phyloP scores from a whole-genome alignment of 2,329 filamentous ascomycete genomes.

The Rhynchosporium secalis region DNA sequence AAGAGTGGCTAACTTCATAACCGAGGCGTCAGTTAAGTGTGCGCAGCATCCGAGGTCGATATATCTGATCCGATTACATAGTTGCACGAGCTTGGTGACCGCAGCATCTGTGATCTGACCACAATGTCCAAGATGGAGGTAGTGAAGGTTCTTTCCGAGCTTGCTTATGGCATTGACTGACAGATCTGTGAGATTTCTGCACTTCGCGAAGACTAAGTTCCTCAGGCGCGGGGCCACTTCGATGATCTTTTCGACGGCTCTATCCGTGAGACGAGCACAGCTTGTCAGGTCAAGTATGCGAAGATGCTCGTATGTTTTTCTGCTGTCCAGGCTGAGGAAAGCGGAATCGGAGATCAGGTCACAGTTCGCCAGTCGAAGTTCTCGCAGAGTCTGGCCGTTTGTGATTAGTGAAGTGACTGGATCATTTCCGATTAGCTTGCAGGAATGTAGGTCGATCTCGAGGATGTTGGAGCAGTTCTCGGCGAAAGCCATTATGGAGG shows the following conservation, averaged over 20 bases:
- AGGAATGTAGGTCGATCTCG: slow-evolving; percentile 92
- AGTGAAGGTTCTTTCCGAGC: slow-evolving; percentile 94
- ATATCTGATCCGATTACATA: slow-evolving; percentile 92
- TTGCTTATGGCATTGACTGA: slow-evolving; percentile 84
- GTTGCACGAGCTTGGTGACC: slow-evolving; percentile 78
- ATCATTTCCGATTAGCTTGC: slow-evolving; percentile 75
- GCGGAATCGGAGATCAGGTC: slow-evolving; percentile 82
- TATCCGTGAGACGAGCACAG: slow-evolving; percentile 80
- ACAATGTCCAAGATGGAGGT: slow-evolving; percentile 94
- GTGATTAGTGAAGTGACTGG: slow-evolving; percentile 80
- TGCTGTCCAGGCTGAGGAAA: slow-evolving; percentile 73
- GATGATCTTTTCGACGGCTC: slow-evolving; percentile 85
- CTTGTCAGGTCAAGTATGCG: slow-evolving; percentile 93
- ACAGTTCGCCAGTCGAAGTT: slow-evolving; percentile 85
- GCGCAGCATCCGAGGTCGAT: slow-evolving; percentile 97
- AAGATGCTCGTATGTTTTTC: slow-evolving; percentile 77
- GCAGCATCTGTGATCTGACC: slow-evolving; percentile 86
- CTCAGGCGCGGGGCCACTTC: slow-evolving; percentile 81
- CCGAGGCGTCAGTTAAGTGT: slow-evolving; percentile 82
- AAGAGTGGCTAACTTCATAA: slow-evolving; percentile 78
- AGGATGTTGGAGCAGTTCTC: slow-evolving; percentile 87
- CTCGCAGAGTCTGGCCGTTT: slow-evolving; percentile 79
- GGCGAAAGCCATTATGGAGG: slow-evolving; percentile 81
- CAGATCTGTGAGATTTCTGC: slow-evolving; percentile 85
- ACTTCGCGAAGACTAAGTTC: slow-evolving; percentile 93